Conservation (phyloP, 2,329 filamentous ascomycete species). For the Arthrinium phaeospermum region DNA sequence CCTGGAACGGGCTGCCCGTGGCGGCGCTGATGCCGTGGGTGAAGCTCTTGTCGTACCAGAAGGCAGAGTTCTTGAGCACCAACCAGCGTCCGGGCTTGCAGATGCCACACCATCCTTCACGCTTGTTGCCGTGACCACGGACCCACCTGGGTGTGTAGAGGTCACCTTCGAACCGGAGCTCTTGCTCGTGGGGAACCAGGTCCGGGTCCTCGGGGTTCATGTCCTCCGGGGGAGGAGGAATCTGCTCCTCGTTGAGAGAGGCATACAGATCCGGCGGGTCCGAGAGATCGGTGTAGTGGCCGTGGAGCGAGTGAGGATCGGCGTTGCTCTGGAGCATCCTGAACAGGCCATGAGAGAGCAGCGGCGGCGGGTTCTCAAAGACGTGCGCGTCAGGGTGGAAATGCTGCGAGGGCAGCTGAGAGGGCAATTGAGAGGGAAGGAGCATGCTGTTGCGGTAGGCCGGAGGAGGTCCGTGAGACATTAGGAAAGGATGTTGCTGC, state of each 20-base stretch:
- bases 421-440: slow-evolving; percentile 51
- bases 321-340: slow-evolving; percentile 77
- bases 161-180: slow-evolving; percentile 79
- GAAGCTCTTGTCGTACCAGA: slow-evolving; percentile 93
- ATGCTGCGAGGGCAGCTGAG: slow-evolving; percentile 56
- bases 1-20: slow-evolving; percentile 78
- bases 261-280: slow-evolving; percentile 80
- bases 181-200: slow-evolving; percentile 78
- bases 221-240: slow-evolving; percentile 77
- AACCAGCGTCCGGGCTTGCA: slow-evolving; percentile 88
- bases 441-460: slow-evolving; percentile 66
- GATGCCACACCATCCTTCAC: slow-evolving; percentile 88
- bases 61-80: slow-evolving; percentile 87
- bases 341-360: slow-evolving; percentile 76
- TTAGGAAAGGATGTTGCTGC: slow-evolving; percentile 61
- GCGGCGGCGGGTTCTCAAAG: slow-evolving; percentile 64
- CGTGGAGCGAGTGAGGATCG: slow-evolving; percentile 69
- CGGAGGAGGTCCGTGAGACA: slow-evolving; percentile 57
- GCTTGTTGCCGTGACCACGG: slow-evolving; percentile 83
- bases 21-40: slow-evolving; percentile 85
- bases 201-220: slow-evolving; percentile 82
- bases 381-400: slow-evolving; percentile 57
- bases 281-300: slow-evolving; percentile 75
- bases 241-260: slow-evolving; percentile 74
- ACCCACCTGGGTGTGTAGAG: slow-evolving; percentile 86